Base-by-base conservation (phyloP, 2,329 filamentous ascomycete species). In the Exophiala bonariae region DNA sequence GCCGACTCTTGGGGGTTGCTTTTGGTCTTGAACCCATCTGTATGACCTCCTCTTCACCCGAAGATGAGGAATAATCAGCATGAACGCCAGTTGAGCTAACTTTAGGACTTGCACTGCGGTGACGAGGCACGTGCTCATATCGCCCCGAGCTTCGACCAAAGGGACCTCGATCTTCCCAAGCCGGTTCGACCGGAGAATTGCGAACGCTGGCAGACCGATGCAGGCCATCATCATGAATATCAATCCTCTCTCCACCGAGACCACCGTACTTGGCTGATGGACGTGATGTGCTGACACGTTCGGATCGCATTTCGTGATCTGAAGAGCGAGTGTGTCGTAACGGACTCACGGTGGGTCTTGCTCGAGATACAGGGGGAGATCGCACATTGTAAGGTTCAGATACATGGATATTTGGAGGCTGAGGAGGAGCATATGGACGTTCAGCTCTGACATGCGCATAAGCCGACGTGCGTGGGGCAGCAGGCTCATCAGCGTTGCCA, bases 401-500 rank as follows among this genome's bases (percentile, higher is more conserved):
- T 10, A 47, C 33, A 23, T 56, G 47, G 19, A 52, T 44, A 23
- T 43, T 41, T 35, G 52, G 39, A 18, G 47, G 37, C 11, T 23
- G 23, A 10, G 45, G 38, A 17, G 49, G 45, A n/a, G n/a, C n/a
- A 26, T 26, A 26, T 14, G 41, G 23, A 13, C 53, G 53, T 23
- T 50, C 41, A 11, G 50, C 45, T 35, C 45, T 59, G 4, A 62
- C 59, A 44, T 61, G 71, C 16, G 63, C 65, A 56, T 77, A 77
- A n/a, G 77, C 73, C 2, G 76, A 75, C 14, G 66, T 61, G 20
- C 57, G 53, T 26, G 23, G 23, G 11, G 23, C 23, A 17, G 79
- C 79, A 61, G 78, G 78, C 28, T 77, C 72, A 56, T 83, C 80
- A 58, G 83, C 80, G 28, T 73, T 78, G n/a, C 76, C 79, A 23